Conservation (phyloP, 805 yeast species). For the Kodamaea leandrae region DNA sequence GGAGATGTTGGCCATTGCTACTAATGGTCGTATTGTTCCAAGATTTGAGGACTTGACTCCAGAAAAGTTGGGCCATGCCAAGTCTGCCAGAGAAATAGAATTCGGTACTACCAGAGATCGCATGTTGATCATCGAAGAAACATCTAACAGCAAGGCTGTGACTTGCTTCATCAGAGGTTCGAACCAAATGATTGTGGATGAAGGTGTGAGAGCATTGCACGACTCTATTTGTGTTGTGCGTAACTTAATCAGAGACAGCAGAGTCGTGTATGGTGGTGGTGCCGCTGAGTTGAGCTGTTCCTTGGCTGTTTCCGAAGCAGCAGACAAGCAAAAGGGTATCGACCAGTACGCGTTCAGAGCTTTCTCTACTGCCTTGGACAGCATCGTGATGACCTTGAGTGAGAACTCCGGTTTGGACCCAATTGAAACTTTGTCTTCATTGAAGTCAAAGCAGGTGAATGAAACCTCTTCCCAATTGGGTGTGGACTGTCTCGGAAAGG, state of each 20-base stretch:
- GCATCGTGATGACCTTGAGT: slow-evolving; percentile 90
- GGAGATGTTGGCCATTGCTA: slow-evolving; percentile 94
- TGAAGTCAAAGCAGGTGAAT: slow-evolving; percentile 81
- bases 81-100: slow-evolving; percentile 78
- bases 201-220: slow-evolving; percentile 92
- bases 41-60: slow-evolving; percentile 86
- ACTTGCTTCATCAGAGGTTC: slow-evolving; percentile 94
- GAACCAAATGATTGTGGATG: slow-evolving; percentile 96
- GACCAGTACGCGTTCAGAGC: slow-evolving; percentile 98
- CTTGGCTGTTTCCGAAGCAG: slow-evolving; percentile 83
- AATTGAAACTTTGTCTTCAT: slow-evolving; percentile 79
- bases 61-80: slow-evolving; percentile 86
- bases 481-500: slow-evolving; percentile 89
- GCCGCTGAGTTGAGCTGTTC: slow-evolving; percentile 96
- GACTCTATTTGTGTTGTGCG: slow-evolving; percentile 97
- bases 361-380: slow-evolving; percentile 86
- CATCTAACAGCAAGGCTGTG: slow-evolving; percentile 82
- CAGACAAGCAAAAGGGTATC: slow-evolving; percentile 90
- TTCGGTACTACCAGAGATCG: slow-evolving; percentile 96
- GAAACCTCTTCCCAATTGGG: slow-evolving; percentile 74
- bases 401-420: slow-evolving; percentile 96
- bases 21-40: slow-evolving; percentile 95
- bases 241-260: slow-evolving; percentile 84
- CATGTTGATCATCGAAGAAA: slow-evolving; percentile 91
- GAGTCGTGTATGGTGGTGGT: slow-evolving; percentile 99